Evolutionary conservation across 768 basidiomycete genomes (phyloP).

Genomic region (Rhodosporidiobolus sp.): DNA sequence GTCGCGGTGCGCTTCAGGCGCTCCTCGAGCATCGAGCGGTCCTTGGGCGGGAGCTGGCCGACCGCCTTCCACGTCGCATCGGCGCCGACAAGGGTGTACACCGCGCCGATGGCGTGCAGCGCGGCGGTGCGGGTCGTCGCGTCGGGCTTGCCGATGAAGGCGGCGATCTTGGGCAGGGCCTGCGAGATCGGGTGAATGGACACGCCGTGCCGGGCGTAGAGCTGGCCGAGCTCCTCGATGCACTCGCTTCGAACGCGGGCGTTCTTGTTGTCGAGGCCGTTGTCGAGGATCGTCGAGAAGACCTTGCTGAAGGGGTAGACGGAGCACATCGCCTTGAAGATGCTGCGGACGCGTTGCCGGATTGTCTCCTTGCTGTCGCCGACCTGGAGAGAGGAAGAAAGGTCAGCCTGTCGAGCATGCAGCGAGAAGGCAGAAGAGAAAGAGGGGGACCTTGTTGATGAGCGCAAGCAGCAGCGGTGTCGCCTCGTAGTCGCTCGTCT

Average conservation of each 20-base stretch:
- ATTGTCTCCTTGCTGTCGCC: slow-evolving; percentile 86
- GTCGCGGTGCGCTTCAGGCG: slow-evolving; percentile 54
- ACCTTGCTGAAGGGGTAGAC: slow-evolving; percentile 91
- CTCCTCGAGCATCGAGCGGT: slow-evolving; percentile 88
- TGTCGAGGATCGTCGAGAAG: slow-evolving; percentile 79
- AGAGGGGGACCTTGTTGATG: slow-evolving; percentile 68
- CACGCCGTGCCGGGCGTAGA: slow-evolving; percentile 79
- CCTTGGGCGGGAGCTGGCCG: slow-evolving; percentile 72
- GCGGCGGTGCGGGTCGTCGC: slow-evolving; percentile 83
- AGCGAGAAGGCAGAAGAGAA: neutral
- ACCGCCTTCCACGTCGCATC: slow-evolving; percentile 81
- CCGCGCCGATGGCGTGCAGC: slow-evolving; percentile 75
- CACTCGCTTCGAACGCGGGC: slow-evolving; percentile 85
- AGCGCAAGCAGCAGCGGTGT: slow-evolving; percentile 83
- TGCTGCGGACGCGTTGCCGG: slow-evolving; percentile 71
- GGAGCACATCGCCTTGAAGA: slow-evolving; percentile 78
- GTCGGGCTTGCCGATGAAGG: slow-evolving; percentile 84
- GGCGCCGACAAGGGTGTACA: slow-evolving; percentile 68
- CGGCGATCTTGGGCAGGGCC: slow-evolving; percentile 71
- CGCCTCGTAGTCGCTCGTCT: slow-evolving; percentile 81
- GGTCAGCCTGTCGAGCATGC: neutral
- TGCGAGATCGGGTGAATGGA: slow-evolving; percentile 68
- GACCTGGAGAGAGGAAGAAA: slow-evolving; percentile 58
- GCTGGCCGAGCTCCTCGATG: slow-evolving; percentile 71
- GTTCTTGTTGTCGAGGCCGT: slow-evolving; percentile 84